A percentile compares a stretch with the other conserved stretches of the same genome.
These are phyloP conservation scores for Apiotrichum veenhuisii DNA, from an alignment of 1,284 basidiomycete species.

Conservation along the genomic window DNA sequence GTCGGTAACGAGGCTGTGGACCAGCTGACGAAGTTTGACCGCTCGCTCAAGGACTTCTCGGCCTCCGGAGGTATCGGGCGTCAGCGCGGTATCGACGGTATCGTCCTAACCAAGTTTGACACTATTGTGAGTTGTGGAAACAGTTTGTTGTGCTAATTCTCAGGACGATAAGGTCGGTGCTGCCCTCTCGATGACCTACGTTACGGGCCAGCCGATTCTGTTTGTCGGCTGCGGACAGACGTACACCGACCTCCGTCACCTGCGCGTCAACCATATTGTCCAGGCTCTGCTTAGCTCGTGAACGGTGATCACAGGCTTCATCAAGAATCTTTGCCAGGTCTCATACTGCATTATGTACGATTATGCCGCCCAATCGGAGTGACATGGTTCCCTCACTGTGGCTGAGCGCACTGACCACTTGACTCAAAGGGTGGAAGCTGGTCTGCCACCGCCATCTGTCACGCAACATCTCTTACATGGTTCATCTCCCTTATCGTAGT, in stretches of 20 bases:
- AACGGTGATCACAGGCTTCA: neutral
- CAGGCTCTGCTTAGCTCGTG: conserved; percentile 74
- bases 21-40: conserved; percentile 89
- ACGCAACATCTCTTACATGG: no score
- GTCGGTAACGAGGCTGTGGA: conserved; percentile 97
- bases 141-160: neutral
- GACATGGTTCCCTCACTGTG: no score
- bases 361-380: no score
- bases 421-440: no score
- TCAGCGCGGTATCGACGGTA: conserved; percentile 84
- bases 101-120: conserved; percentile 96
- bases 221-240: conserved; percentile 97
- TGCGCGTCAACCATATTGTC: conserved; percentile 88
- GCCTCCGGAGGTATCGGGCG: conserved; percentile 46
- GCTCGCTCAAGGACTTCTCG: conserved; percentile 77
- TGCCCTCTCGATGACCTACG: conserved; percentile 94
- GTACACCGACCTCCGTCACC: conserved; percentile 84
- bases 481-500: no score
- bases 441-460: no score
- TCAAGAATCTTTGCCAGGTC: no score
- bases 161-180: conserved; percentile 72
- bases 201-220: conserved; percentile 91
- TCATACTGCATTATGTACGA: no score
- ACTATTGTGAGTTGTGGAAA: conserved; percentile 60
- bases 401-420: no score